Conservation (phyloP, 2,329 filamentous ascomycete species). For the Neonectria coccinea region DNA sequence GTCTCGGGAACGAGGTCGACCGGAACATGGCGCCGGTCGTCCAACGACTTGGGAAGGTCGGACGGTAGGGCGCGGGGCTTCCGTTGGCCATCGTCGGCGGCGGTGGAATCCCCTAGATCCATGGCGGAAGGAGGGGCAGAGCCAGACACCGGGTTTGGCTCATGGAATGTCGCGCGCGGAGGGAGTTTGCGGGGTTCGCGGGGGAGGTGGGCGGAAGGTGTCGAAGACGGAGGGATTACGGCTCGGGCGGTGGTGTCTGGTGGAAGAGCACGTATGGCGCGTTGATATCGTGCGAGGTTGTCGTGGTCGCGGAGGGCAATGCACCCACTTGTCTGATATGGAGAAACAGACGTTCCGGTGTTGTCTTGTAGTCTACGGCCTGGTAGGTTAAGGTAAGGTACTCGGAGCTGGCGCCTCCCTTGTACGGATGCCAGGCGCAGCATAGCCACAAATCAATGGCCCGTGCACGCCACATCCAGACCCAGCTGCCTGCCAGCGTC, state of each 20-base stretch:
- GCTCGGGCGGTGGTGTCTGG: constrained; percentile 20
- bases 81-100: constrained; percentile 54
- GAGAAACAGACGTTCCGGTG: constrained; percentile 44
- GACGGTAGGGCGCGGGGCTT: constrained; percentile 73
- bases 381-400: constrained; percentile 6
- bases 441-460: constrained; percentile 37
- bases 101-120: constrained; percentile 67
- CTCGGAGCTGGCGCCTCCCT: constrained; percentile 28
- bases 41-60: constrained; percentile 90
- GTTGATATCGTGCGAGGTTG: constrained; percentile 41
- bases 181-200: constrained; percentile 19
- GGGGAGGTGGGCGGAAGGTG: not conserved
- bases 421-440: constrained; percentile 25
- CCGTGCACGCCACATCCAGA: constrained; percentile 24
- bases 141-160: constrained; percentile 47
- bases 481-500: constrained; percentile 6
- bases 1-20: constrained; percentile 79
- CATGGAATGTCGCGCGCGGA: constrained; percentile 46
- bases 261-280: constrained; percentile 26
- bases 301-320: constrained; percentile 40
- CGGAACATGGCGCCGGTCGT: constrained; percentile 82
- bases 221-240: not conserved
- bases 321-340: constrained; percentile 42
- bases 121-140: constrained; percentile 62
- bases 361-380: constrained; percentile 19